phyloP scores from a whole-genome alignment of 1,139 yeast genomes.

The Pneumocystis murina region DNA sequence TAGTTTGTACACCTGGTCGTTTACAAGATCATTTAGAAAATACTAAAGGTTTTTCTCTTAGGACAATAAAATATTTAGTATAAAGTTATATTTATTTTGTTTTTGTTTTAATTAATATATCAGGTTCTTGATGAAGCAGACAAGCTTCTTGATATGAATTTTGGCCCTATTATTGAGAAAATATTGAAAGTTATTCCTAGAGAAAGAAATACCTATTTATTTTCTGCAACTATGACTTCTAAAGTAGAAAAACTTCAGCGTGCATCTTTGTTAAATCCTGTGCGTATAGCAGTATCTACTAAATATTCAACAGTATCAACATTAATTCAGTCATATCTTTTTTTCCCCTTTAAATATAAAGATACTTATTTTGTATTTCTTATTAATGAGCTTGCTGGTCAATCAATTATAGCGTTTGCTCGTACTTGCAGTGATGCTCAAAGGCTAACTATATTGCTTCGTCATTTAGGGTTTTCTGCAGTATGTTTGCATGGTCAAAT shows the following conservation, averaged over 20 bases:
- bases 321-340: slow-evolving; percentile 73
- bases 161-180: slow-evolving; percentile 85
- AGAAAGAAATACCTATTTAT: slow-evolving; percentile 70
- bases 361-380: slow-evolving; percentile 74
- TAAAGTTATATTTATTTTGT: neutral
- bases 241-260: slow-evolving; percentile 89
- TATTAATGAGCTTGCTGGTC: slow-evolving; percentile 71
- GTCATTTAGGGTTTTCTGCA: slow-evolving; percentile 72
- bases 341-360: slow-evolving; percentile 83
- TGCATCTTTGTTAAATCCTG: slow-evolving; percentile 81
- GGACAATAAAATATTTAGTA: slow-evolving; percentile 60
- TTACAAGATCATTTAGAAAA: slow-evolving; percentile 88
- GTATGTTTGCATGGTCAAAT: slow-evolving; percentile 92
- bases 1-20: slow-evolving; percentile 96
- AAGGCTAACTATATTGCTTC: slow-evolving; percentile 66
- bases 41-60: slow-evolving; percentile 78
- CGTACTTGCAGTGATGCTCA: slow-evolving; percentile 94
- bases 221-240: slow-evolving; percentile 92
- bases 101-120: slow-evolving; percentile 24
- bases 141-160: slow-evolving; percentile 86
- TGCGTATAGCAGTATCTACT: slow-evolving; percentile 74
- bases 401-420: slow-evolving; percentile 76
- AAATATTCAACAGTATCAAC: slow-evolving; percentile 90
- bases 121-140: slow-evolving; percentile 87
- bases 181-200: slow-evolving; percentile 75